Evolutionary conservation across 2,329 filamentous ascomycete genomes (phyloP), one percentile per base, ranked within the genome.

Genomic region (Fusarium proliferatum): DNA sequence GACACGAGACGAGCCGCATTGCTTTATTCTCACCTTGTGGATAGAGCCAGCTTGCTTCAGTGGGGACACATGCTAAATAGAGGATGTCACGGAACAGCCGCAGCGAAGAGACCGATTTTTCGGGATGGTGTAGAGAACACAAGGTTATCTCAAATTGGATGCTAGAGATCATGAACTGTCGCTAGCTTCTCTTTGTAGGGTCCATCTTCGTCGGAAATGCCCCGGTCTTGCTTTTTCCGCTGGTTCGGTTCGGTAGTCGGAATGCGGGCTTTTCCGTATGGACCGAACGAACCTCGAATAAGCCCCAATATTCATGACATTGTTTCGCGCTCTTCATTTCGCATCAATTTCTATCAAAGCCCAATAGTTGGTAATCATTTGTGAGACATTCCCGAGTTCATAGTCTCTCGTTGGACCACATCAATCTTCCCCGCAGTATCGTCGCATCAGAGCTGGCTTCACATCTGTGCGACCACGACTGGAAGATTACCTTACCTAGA

Each of bases 241-340:
- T 30, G 19, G 2, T 51, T 59, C 42, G 42, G 56, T 51, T 51
- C 42, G 42, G 56, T 6, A 19, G 23, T 30, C 51, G 34, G 51
- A 41, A 28, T 55, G 51, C 36, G 33, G 33, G 23, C 42, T 59
- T 59, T 59, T 59, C 42, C 56, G 42, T 13, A 36, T 34, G 13
- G 21, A 36, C 56, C 56, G 42, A 58, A 36, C 13, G 23, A 51
- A n/a, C 23, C 36, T 41, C 2, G 34, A n/a, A n/a, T 17, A 19
- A 41, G 17, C 15, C 12, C 41, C 13, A 13, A n/a, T 21, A n/a
- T 17, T n/a, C 51, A 21, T 30, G 34, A 9, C 4, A n/a, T 12
- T 17, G 3, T 4, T 28, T 30, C 19, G 10, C 10, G 15, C 15
- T n/a, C 26, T n/a, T n/a, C 10, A 9, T 12, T 13, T 9, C 15